These are phyloP conservation scores for Allium cepa DNA, from an alignment of 106 monocot species.

Conservation along the genomic window DNA sequence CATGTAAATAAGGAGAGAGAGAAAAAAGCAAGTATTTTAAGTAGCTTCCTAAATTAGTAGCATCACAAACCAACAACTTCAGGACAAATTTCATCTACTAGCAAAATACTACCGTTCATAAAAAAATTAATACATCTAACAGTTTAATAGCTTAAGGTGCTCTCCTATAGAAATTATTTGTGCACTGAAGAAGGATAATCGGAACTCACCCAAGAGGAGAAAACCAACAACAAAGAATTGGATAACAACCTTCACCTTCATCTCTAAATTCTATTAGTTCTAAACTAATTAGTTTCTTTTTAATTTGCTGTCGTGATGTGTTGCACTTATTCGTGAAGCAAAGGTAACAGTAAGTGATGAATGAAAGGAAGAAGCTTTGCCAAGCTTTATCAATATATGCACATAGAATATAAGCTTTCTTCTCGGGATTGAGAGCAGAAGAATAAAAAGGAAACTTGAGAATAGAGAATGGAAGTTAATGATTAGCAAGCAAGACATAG, in stretches of 20 bases:
- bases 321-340: neutral
- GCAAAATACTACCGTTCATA: neutral
- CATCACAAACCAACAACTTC: neutral
- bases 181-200: neutral
- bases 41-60: neutral
- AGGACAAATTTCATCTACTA: neutral
- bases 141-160: neutral
- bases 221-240: slow-evolving; percentile 31
- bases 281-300: neutral
- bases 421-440: neutral
- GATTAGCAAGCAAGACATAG: slow-evolving; percentile 44
- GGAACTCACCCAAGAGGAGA: slow-evolving; percentile 46
- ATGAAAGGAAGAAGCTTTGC: slow-evolving; percentile 22
- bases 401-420: slow-evolving; percentile 1
- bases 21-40: neutral
- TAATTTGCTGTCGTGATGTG: neutral
- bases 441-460: slow-evolving; percentile 7
- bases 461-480: slow-evolving; percentile 44
- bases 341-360: slow-evolving; percentile 4
- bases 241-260: slow-evolving; percentile 12
- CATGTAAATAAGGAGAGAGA: neutral
- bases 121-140: neutral
- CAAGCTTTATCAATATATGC: slow-evolving; percentile 3
- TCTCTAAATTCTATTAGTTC: slow-evolving; percentile 3
- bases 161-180: neutral